These are phyloP conservation scores for Endotrypanum monterogeii DNA, from an alignment of 208 protist genomes.

Conservation along the genomic window DNA sequence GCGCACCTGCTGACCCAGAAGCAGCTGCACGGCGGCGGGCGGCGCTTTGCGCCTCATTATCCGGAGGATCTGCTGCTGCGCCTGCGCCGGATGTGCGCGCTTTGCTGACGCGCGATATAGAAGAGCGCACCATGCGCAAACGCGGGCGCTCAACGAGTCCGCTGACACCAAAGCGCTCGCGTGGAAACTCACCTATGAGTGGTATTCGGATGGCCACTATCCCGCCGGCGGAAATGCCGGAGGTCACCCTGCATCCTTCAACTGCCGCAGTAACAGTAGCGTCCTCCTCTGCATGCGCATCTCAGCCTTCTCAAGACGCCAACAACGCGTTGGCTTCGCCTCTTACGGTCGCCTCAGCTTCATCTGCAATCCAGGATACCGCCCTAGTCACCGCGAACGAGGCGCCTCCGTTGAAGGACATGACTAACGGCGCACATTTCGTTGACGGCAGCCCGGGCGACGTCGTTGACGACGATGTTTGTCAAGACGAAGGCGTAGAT, in stretches of 20 bases:
- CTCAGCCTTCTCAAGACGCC: neutral
- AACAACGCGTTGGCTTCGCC: neutral
- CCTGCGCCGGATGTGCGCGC: neutral
- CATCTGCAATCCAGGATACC: neutral
- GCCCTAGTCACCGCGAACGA: neutral
- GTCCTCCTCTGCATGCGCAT: neutral
- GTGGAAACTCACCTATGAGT: conserved; percentile 36
- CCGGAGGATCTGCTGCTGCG: neutral
- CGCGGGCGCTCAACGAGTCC: conserved; percentile 56
- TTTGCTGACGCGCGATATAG: conserved; percentile 16
- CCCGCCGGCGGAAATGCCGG: conserved; percentile 36
- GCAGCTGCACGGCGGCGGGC: neutral
- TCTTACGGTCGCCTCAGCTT: neutral
- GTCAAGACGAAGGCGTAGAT: neutral
- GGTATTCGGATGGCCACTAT: conserved; percentile 38
- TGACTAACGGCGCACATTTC: too few relatives aligned
- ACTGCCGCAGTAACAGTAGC: neutral
- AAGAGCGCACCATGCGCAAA: conserved; percentile 35
- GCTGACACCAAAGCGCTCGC: conserved; percentile 42
- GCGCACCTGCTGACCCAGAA: conserved; percentile 6
- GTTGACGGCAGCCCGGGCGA: neutral
- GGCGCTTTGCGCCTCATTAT: neutral
- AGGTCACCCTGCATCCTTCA: conserved; percentile 25
- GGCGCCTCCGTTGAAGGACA: neutral
- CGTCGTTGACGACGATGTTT: neutral